A percentile compares a stretch with the other conserved stretches of the same genome.
phyloP scores from a whole-genome alignment of 2,329 filamentous ascomycete species.

The Emergomyces africanus region DNA sequence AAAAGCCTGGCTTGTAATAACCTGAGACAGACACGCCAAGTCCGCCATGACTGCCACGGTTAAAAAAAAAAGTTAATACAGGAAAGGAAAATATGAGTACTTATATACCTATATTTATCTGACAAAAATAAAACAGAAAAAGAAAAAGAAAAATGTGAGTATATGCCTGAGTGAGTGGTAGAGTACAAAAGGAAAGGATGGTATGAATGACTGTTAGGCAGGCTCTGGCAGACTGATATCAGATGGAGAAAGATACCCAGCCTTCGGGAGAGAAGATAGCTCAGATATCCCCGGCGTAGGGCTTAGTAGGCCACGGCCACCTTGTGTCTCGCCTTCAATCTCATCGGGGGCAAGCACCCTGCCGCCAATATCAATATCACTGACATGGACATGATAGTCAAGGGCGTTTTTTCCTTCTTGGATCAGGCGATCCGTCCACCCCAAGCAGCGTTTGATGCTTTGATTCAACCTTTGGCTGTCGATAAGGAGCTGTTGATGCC shows the following conservation, averaged over 20 bases:
- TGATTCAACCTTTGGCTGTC: slow-evolving; percentile 95
- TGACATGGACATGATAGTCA: slow-evolving; percentile 64
- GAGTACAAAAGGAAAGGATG: not conserved
- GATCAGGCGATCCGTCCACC: slow-evolving; percentile 83
- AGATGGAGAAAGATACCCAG: not conserved
- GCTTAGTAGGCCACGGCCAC: slow-evolving; percentile 22
- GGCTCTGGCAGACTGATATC: not conserved
- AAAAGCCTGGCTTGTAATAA: not conserved
- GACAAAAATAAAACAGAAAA: no score
- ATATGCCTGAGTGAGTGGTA: not conserved
- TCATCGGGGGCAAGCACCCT: slow-evolving; percentile 64
- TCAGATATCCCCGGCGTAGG: slow-evolving; percentile 8
- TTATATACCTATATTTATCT: no score
- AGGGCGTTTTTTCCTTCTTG: slow-evolving; percentile 78
- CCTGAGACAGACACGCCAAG: not conserved
- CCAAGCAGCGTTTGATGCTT: slow-evolving; percentile 76
- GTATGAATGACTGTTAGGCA: not conserved
- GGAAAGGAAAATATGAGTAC: not conserved
- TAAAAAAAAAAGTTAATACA: not conserved
- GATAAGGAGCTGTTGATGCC: slow-evolving; percentile 76
- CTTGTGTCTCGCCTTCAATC: slow-evolving; percentile 26
- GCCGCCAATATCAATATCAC: slow-evolving; percentile 70
- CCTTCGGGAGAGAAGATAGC: not conserved
- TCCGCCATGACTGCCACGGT: not conserved
- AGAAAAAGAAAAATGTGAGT: not conserved